Evolutionary conservation across 2,329 filamentous ascomycete genomes (phyloP), one percentile per base, ranked within the genome.

Genomic region (Aspergillus brunneoviolaceus): DNA sequence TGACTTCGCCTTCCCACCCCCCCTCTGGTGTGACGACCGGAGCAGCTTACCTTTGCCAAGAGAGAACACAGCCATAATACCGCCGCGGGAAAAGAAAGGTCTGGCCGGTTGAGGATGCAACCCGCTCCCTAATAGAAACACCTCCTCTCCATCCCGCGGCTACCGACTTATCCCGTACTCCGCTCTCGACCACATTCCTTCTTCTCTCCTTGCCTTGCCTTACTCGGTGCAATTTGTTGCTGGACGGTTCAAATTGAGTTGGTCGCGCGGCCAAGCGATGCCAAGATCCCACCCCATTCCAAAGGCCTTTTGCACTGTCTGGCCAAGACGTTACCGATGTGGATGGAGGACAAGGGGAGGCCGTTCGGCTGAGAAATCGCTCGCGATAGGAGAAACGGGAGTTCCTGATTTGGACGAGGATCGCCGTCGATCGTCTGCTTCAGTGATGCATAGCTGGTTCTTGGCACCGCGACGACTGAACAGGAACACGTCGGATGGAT

Each of bases 381-480:
- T 23, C 49, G n/a, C 52, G 52, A 25, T 54, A 55, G 52, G 55
- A 55, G 59, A 51, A 47, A 50, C 45, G 53, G 56, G 49, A 45
- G 47, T 42, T 23, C 25, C 45, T 21, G 19, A 35, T 58, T 51
- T 35, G 59, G 60, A 50, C 55, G 61, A 63, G 57, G 64, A 66
- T 66, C 64, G 58, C 57, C 56, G 64, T 65, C 61, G 64, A 66
- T 66, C 64, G 63, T 64, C 56, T 66, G 55, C 55, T 57, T 49
- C 49, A 39, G 57, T 55, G 42, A 49, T 62, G 59, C 59, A 60
- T 62, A 48, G 51, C 47, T n/a, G 21, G 23, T 23, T 57, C 64
- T 64, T 66, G 62, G 63, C 63, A 59, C 57, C n/a, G 49, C 49
- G 47, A 57, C 14, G 29, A 55, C 25, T 23, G 56, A 57, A 42